phyloP scores from a whole-genome alignment of 345 rosid species.

The Erodium maritimum region DNA sequence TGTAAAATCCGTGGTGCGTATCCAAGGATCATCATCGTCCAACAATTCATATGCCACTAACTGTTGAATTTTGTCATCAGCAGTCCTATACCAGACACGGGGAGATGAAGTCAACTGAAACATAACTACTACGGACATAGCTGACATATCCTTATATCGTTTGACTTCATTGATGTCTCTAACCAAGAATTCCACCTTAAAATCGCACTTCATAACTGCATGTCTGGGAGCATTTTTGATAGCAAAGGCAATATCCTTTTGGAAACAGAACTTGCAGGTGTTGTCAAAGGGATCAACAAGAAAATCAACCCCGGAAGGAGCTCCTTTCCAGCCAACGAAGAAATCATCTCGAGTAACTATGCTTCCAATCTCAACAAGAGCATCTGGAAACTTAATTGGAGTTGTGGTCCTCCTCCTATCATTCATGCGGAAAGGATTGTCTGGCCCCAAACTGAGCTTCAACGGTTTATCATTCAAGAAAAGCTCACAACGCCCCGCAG shows the following conservation, averaged over 20 bases:
- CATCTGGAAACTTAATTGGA: slow-evolving; percentile 48
- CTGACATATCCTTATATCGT: slow-evolving; percentile 25
- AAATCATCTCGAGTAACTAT: slow-evolving; percentile 40
- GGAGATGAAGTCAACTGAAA: slow-evolving; percentile 74
- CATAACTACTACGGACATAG: slow-evolving; percentile 28
- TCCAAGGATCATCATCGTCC: slow-evolving; percentile 98
- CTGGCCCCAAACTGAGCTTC: slow-evolving; percentile 67
- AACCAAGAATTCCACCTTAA: slow-evolving; percentile 69
- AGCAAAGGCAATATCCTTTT: slow-evolving; percentile 49
- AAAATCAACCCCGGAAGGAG: slow-evolving; percentile 46
- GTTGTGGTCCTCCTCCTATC: slow-evolving; percentile 45
- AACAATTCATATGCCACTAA: slow-evolving; percentile 47
- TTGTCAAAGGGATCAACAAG: slow-evolving; percentile 80
- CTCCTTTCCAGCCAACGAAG: slow-evolving; percentile 59
- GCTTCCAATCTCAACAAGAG: slow-evolving; percentile 54
- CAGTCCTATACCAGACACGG: slow-evolving; percentile 66
- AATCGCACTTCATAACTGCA: slow-evolving; percentile 68
- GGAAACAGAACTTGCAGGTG: slow-evolving; percentile 60
- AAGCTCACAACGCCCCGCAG: slow-evolving; percentile 38
- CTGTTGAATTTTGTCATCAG: slow-evolving; percentile 57
- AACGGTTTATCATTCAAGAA: slow-evolving; percentile 28
- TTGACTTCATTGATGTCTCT: slow-evolving; percentile 49
- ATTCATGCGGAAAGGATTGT: slow-evolving; percentile 47
- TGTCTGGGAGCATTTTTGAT: slow-evolving; percentile 30
- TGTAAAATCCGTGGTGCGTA: slow-evolving; percentile 76